Conservation (phyloP, 1,284 basidiomycete genomes). For the Cerrena zonata region DNA sequence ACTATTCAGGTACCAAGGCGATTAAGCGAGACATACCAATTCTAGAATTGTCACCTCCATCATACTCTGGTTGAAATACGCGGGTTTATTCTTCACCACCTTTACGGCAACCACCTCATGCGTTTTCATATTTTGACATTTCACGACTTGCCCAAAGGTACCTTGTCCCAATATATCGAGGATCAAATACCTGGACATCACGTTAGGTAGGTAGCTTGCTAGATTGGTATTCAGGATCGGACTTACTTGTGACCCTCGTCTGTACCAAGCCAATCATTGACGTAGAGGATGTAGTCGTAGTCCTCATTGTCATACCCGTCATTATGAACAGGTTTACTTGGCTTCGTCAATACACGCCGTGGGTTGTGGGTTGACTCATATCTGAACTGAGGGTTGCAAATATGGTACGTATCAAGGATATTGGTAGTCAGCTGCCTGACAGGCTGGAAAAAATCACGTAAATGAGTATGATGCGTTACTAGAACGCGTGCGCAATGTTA, state of each 20-base stretch:
- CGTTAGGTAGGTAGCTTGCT: not conserved
- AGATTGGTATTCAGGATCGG: conserved; percentile 4
- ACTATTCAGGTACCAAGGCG: not conserved
- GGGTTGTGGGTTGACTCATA: conserved; percentile 92
- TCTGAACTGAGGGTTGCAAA: conserved; percentile 87
- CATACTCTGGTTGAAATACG: conserved; percentile 99
- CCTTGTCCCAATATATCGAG: conserved; percentile 97
- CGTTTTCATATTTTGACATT: conserved; percentile 99
- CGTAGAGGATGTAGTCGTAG: conserved; percentile 94
- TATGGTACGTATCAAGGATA: conserved; percentile 82
- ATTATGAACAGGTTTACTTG: conserved; percentile 88
- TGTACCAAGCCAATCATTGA: conserved; percentile 89
- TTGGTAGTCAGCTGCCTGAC: conserved; percentile 82
- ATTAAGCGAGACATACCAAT: conserved; percentile 53
- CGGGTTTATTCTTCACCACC: conserved; percentile 99
- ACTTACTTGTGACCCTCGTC: conserved; percentile 88
- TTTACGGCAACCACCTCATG: conserved; percentile 98
- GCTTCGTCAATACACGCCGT: conserved; percentile 89
- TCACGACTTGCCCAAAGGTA: conserved; percentile 98
- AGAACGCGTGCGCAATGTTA: not conserved
- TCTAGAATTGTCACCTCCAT: conserved; percentile 99
- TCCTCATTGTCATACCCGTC: conserved; percentile 96
- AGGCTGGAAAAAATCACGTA: conserved; percentile 45
- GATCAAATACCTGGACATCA: conserved; percentile 76
- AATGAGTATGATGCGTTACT: conserved; percentile 13